Evolutionary conservation across 2,329 filamentous ascomycete species (phyloP).

Genomic region (Colletotrichum navitas): DNA sequence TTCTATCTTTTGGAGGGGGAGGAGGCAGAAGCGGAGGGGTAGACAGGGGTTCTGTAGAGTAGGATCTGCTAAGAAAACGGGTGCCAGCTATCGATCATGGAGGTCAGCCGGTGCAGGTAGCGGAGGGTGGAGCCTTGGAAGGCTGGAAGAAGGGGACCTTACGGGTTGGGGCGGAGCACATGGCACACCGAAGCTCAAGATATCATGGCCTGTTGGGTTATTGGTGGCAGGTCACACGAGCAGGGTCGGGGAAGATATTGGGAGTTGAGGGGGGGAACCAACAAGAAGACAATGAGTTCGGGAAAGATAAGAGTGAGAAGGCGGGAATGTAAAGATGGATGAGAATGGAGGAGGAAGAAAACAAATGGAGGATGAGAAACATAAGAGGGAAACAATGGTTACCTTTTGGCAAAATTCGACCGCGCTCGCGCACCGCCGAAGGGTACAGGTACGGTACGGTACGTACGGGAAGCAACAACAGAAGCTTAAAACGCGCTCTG

Average conservation of each 20-base stretch:
- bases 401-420: background rate
- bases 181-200: constrained; percentile 39
- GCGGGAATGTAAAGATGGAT: too few species aligned
- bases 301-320: background rate
- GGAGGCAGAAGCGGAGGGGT: constrained; percentile 24
- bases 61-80: constrained; percentile 38
- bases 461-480: constrained; percentile 8
- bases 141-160: constrained; percentile 35
- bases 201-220: constrained; percentile 29
- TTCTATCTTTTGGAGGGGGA: constrained; percentile 14
- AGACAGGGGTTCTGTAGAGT: constrained; percentile 18
- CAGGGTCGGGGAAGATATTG: background rate
- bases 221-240: constrained; percentile 35
- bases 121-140: constrained; percentile 34
- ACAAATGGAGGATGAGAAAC: constrained; percentile 15
- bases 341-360: background rate
- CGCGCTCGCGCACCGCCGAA: constrained; percentile 24
- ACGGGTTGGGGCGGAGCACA: constrained; percentile 38
- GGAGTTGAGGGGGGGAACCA: background rate
- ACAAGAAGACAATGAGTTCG: constrained; percentile 8
- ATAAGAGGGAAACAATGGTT: background rate
- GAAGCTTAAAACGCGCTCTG: constrained; percentile 41
- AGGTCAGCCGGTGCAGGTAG: constrained; percentile 41
- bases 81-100: constrained; percentile 39
- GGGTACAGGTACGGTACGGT: background rate